These are phyloP conservation scores for Talaromyces trachyspermus DNA, from an alignment of 495 filamentous ascomycete genomes.

Conservation along the genomic window DNA sequence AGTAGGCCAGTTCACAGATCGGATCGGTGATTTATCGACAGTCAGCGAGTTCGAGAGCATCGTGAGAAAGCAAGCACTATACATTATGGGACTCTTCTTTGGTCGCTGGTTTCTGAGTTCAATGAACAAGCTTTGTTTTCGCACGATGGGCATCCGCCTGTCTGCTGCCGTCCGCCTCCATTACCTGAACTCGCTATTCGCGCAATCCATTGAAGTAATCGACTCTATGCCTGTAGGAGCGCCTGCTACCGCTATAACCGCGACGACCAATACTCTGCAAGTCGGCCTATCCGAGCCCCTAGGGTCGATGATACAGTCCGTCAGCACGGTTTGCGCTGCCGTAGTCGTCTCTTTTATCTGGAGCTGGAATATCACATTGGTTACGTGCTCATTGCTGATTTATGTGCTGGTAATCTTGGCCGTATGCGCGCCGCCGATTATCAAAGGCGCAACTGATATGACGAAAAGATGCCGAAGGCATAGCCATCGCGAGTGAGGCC, in stretches of 20 bases:
- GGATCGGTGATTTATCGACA: slow-evolving; percentile 13
- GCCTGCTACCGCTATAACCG: slow-evolving; percentile 26
- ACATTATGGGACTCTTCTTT: slow-evolving; percentile 18
- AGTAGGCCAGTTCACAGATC: slow-evolving; percentile 23
- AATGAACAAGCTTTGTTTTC: slow-evolving; percentile 9
- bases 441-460: background rate
- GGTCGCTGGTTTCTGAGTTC: slow-evolving; percentile 15
- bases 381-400: slow-evolving; percentile 16
- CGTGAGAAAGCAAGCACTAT: slow-evolving; percentile 21
- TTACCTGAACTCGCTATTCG: slow-evolving; percentile 23
- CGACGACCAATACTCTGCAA: slow-evolving; percentile 31
- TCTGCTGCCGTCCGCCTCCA: slow-evolving; percentile 24
- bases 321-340: slow-evolving; percentile 21
- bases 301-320: slow-evolving; percentile 16
- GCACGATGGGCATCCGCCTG: slow-evolving; percentile 17
- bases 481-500: slow-evolving; percentile 9
- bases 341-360: slow-evolving; percentile 25
- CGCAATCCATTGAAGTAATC: slow-evolving; percentile 27
- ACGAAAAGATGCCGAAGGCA: slow-evolving; percentile 3
- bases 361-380: slow-evolving; percentile 27
- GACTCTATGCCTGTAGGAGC: slow-evolving; percentile 26
- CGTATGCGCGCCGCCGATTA: slow-evolving; percentile 7
- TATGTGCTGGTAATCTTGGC: slow-evolving; percentile 18
- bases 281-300: slow-evolving; percentile 31
- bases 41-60: slow-evolving; percentile 13